Evolutionary conservation across 768 basidiomycete genomes (phyloP).

Genomic region (Boletales sp.): DNA sequence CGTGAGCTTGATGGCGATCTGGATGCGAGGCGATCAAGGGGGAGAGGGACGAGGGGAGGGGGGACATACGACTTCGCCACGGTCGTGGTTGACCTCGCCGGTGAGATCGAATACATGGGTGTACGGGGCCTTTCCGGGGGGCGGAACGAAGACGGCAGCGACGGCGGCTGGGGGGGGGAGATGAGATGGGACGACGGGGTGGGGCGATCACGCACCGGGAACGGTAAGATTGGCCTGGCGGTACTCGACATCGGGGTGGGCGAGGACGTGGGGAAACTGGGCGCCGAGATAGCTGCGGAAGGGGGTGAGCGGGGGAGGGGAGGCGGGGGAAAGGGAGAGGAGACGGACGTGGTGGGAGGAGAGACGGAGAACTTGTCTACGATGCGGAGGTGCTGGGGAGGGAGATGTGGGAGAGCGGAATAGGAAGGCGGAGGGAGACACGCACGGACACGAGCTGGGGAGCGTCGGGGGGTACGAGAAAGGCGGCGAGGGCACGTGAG

Average conservation of each 20-base stretch:
- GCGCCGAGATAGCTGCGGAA: constrained; percentile 66
- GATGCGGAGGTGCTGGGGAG: constrained; percentile 57
- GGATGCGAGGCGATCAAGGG: constrained; percentile 7
- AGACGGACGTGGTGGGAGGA: constrained; percentile 69
- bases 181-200: constrained; percentile 11
- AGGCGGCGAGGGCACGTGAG: constrained; percentile 65
- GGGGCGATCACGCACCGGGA: constrained; percentile 43
- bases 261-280: constrained; percentile 68
- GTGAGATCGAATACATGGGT: constrained; percentile 84
- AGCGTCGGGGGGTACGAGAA: constrained; percentile 64
- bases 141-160: constrained; percentile 65
- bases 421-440: constrained; percentile 12
- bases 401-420: constrained; percentile 8
- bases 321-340: constrained; percentile 2
- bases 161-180: constrained; percentile 51
- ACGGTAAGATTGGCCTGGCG: constrained; percentile 78
- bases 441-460: constrained; percentile 71
- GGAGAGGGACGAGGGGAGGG: background rate
- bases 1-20: constrained; percentile 80
- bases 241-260: constrained; percentile 71
- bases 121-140: constrained; percentile 64
- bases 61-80: constrained; percentile 63
- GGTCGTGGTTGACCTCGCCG: constrained; percentile 73
- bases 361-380: constrained; percentile 71
- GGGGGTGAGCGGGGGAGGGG: constrained; percentile 8